Evolutionary conservation across 208 protist species (phyloP).

Genomic region (Crithidia mellificae): DNA sequence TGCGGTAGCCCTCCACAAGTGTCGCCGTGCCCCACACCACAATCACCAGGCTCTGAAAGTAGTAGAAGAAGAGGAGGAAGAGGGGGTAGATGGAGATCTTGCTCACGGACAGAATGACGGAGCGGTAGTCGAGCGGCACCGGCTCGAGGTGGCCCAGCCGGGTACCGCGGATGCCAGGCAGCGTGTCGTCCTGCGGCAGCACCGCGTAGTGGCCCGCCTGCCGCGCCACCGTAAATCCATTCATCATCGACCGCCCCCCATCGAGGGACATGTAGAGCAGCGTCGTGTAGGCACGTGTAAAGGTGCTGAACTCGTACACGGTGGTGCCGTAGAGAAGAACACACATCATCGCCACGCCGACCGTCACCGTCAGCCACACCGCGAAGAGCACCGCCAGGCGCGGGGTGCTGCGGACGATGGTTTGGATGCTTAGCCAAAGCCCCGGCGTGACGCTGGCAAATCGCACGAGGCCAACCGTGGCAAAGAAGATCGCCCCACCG

Average conservation of each 20-base stretch:
- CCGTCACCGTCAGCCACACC: slow-evolving; percentile 16
- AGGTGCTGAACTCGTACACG: slow-evolving; percentile 21
- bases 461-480: slow-evolving; percentile 8
- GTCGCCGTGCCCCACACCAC: slow-evolving; percentile 22
- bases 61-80: slow-evolving; percentile 28
- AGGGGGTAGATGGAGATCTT: not conserved
- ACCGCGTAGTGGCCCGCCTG: slow-evolving; percentile 16
- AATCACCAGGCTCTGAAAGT: slow-evolving; percentile 20
- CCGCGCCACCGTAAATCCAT: slow-evolving; percentile 1
- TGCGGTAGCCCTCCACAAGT: slow-evolving; percentile 32
- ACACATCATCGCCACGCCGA: slow-evolving; percentile 14
- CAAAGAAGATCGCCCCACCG: slow-evolving; percentile 14
- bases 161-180: slow-evolving; percentile 16
- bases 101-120: slow-evolving; percentile 3
- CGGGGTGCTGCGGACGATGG: slow-evolving; percentile 3
- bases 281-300: slow-evolving; percentile 13
- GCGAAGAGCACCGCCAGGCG: slow-evolving; percentile 8
- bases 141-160: slow-evolving; percentile 14
- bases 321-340: slow-evolving; percentile 21
- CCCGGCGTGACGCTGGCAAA: slow-evolving; percentile 20
- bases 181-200: slow-evolving; percentile 13
- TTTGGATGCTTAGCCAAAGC: slow-evolving; percentile 16
- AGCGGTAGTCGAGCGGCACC: slow-evolving; percentile 16
- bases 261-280: slow-evolving; percentile 16
- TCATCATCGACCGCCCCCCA: slow-evolving; percentile 19